phyloP scores from a whole-genome alignment of 2,329 filamentous ascomycete genomes.

The Penicillium sp. region DNA sequence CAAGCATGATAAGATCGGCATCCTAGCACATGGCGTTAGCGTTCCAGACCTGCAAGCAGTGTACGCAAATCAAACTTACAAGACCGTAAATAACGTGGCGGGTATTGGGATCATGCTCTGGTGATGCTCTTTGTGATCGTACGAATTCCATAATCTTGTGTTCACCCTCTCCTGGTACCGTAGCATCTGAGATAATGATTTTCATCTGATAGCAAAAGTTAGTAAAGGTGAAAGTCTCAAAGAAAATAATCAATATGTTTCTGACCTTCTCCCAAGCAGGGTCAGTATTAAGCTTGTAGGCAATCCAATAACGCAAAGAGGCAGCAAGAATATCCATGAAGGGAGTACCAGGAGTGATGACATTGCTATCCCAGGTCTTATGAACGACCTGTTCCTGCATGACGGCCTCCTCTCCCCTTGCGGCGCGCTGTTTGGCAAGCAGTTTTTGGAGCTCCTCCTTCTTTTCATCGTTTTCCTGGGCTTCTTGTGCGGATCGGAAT shows the following conservation, averaged over 20 bases:
- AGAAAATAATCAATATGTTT: neutral
- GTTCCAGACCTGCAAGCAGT: neutral
- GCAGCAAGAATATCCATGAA: conserved; percentile 96
- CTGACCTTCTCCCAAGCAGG: conserved; percentile 80
- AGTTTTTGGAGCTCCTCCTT: conserved; percentile 85
- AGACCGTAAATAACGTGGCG: conserved; percentile 97
- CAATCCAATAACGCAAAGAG: conserved; percentile 92
- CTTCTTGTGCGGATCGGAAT: conserved; percentile 91
- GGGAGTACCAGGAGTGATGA: conserved; percentile 92
- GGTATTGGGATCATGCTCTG: conserved; percentile 93
- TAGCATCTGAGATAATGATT: conserved; percentile 97
- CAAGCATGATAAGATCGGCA: conserved; percentile 98
- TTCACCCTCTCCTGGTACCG: conserved; percentile 95
- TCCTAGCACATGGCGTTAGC: conserved; percentile 52
- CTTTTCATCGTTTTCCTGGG: conserved; percentile 88
- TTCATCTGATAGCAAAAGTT: conserved; percentile 59
- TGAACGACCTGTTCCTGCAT: conserved; percentile 64
- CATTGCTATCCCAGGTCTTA: conserved; percentile 88
- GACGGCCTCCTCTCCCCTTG: conserved; percentile 58
- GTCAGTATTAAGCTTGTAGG: conserved; percentile 96
- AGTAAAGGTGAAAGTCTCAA: neutral
- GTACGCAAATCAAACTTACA: conserved; percentile 26
- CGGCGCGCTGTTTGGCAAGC: conserved; percentile 74
- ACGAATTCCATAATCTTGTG: conserved; percentile 99
- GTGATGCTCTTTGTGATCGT: conserved; percentile 84